A percentile compares a stretch with the other conserved stretches of the same genome.
Evolutionary conservation across 345 rosid genomes (phyloP).

Genomic region (Brassica cretica): DNA sequence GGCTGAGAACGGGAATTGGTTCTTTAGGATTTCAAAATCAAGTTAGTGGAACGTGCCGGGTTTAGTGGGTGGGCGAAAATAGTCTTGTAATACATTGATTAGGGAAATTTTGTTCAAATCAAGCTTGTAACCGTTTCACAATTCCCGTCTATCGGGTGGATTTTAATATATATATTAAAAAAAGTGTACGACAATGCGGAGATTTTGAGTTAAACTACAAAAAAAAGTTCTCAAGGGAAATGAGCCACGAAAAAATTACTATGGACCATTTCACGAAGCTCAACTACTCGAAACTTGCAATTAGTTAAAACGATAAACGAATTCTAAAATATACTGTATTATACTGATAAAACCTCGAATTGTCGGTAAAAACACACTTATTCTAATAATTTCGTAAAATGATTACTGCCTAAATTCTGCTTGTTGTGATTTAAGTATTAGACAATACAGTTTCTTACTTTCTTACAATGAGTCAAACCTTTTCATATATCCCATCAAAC

Average conservation of each 20-base stretch:
- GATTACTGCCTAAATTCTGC: neutral
- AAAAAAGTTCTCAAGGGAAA: constrained; percentile 4
- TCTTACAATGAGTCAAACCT: neutral
- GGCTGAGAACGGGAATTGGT: no score
- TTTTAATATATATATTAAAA: no score
- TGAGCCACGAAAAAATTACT: neutral
- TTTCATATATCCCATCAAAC: neutral
- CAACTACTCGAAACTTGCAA: neutral
- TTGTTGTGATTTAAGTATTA: constrained; percentile 3
- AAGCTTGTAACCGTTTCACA: no score
- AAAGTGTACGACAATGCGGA: neutral
- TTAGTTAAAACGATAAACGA: neutral
- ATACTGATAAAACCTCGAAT: neutral
- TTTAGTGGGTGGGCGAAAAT: no score
- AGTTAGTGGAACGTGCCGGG: no score
- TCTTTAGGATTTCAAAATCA: no score
- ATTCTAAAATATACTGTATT: neutral
- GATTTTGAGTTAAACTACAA: constrained; percentile 25
- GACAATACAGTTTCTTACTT: neutral
- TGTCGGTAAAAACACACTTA: constrained; percentile 8
- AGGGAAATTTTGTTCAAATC: no score
- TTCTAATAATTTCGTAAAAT: constrained; percentile 1
- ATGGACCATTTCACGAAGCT: constrained; percentile 17
- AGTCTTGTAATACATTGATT: no score
- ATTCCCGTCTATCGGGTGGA: no score